Evolutionary conservation across 441 rosid genomes (phyloP).

Genomic region (Bruguiera hainesii): DNA sequence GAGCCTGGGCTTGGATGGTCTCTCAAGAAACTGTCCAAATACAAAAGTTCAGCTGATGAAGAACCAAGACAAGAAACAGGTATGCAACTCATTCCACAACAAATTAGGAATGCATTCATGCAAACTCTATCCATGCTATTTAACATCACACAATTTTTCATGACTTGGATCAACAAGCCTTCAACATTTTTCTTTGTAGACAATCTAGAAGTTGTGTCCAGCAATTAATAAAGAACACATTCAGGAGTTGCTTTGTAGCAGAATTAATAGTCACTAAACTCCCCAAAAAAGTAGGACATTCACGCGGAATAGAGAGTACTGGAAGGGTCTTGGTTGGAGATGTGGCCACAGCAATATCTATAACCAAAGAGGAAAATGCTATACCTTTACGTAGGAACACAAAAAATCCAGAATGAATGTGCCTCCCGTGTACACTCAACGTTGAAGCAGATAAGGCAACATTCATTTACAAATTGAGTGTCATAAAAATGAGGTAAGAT

Average conservation of each 20-base stretch:
- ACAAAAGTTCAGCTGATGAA: conserved; percentile 11
- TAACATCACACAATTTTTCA: not conserved
- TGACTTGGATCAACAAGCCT: not conserved
- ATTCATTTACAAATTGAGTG: conserved; percentile 21
- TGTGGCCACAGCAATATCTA: conserved; percentile 26
- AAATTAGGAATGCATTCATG: not conserved
- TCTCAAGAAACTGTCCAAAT: conserved; percentile 24
- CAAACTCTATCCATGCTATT: not conserved
- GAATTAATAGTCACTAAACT: conserved; percentile 28
- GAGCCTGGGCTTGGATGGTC: conserved; percentile 31
- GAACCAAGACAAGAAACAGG: conserved; percentile 26
- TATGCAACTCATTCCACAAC: conserved; percentile 2
- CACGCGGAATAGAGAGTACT: conserved; percentile 25
- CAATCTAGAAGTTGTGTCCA: not conserved
- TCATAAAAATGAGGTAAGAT: conserved; percentile 16
- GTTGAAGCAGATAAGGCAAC: conserved; percentile 22
- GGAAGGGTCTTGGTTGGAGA: conserved; percentile 31
- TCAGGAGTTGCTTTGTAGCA: conserved; percentile 8
- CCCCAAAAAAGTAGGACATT: conserved; percentile 25
- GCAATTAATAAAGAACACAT: not conserved
- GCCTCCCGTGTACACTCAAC: conserved; percentile 19
- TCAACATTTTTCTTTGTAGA: not conserved
- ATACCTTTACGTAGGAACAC: conserved; percentile 28
- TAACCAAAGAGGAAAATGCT: conserved; percentile 24
- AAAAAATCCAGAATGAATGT: conserved; percentile 20